These are phyloP conservation scores for Dactylella cylindrospora DNA, from an alignment of 2,329 filamentous ascomycete species.

Conservation along the genomic window DNA sequence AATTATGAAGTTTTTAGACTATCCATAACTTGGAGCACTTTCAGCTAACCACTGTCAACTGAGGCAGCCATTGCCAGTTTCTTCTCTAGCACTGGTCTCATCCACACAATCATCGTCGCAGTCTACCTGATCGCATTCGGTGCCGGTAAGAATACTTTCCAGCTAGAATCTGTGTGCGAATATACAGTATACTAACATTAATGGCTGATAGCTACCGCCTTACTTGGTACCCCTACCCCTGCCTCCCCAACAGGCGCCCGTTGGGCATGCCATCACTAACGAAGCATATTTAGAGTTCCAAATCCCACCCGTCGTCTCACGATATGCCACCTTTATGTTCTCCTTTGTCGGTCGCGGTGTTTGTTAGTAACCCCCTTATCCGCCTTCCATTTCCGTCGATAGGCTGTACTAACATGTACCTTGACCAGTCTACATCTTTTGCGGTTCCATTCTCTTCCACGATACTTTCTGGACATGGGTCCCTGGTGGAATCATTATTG, in stretches of 20 bases:
- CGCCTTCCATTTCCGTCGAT: neutral
- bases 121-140: slow-evolving; percentile 90
- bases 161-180: slow-evolving; percentile 50
- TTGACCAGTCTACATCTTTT: slow-evolving; percentile 86
- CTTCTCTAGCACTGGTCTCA: slow-evolving; percentile 53
- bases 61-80: neutral
- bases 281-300: slow-evolving; percentile 69
- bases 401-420: neutral
- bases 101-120: slow-evolving; percentile 74
- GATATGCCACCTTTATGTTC: slow-evolving; percentile 97
- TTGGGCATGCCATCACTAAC: slow-evolving; percentile 17
- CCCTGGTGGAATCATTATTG: slow-evolving; percentile 73
- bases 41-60: slow-evolving; percentile 1
- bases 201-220: slow-evolving; percentile 31
- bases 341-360: slow-evolving; percentile 92
- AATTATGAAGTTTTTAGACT: slow-evolving; percentile 16
- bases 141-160: slow-evolving; percentile 62
- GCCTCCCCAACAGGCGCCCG: neutral
- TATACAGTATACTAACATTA: slow-evolving; percentile 58
- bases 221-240: slow-evolving; percentile 52
- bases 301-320: slow-evolving; percentile 85
- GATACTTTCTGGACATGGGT: slow-evolving; percentile 67
- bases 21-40: too few species aligned
- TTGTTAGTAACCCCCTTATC: slow-evolving; percentile 64
- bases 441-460: slow-evolving; percentile 81